Base-by-base conservation (phyloP, 768 basidiomycete species). In the Hericium rajendrae region DNA sequence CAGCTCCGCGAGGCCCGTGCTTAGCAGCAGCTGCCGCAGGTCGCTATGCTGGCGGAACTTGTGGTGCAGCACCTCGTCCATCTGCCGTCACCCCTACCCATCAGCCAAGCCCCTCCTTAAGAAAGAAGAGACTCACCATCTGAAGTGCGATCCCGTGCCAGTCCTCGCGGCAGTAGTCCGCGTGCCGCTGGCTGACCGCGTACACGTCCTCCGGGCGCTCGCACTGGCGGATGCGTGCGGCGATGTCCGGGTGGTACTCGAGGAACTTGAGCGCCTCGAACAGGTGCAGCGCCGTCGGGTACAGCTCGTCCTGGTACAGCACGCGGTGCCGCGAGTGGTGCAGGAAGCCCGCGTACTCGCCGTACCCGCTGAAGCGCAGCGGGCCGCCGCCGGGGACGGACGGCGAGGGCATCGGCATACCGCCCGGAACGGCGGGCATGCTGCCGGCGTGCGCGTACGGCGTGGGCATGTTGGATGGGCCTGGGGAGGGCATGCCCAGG, bases 41-140 rank as follows among this genome's bases (percentile, higher is more conserved):
- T 78, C 71, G 0, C 78, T 71, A 65, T 92, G 86, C 71, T 91
- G 89, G 51, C 71, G 76, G 63, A 91, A 85, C 66, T 92, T 92
- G 59, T 76, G 64, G 59, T 76, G 76, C 51, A 90, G 62, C 38
- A 85, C 86, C 8, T 85, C 80, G 46, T 85, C 81, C 81, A 88
- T 80, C 87, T 88, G 57, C 48, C 56, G 50, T 51, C 54, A 51
- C 51, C 43, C 54, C 20, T 2, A 26, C 59, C 26, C 60, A 24
- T 26, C 38, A 52, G 38, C 22, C 22, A 22, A 22, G 13, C 20
- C 12, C 20, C 8, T 26, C 39, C 32, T 8, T 12, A 46, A 13
- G 13, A 20, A 24, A 5, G 13, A 55, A 58, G 50, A 55, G 20
- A 41, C 82, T 38, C 53, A 85, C 87, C 63, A 68, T 72, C 9